phyloP scores from a whole-genome alignment of 331 rosid species.

The Malus hybrid region DNA sequence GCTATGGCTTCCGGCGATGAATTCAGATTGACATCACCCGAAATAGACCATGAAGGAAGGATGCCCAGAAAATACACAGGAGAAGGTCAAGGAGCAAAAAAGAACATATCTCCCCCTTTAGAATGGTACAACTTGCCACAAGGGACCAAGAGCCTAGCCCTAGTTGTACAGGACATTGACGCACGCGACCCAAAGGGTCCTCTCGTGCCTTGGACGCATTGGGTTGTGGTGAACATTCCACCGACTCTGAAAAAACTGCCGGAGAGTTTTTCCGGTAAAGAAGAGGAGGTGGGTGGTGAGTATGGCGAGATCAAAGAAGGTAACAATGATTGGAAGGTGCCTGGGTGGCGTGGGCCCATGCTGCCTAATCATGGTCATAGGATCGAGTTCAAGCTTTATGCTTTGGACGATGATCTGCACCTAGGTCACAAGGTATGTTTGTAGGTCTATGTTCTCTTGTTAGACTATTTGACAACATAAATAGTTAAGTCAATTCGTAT shows the following conservation, averaged over 20 bases:
- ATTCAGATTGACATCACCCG: constrained; percentile 50
- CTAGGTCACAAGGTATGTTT: constrained; percentile 59
- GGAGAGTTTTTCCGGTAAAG: constrained; percentile 68
- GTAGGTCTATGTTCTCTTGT: neutral
- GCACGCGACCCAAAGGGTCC: constrained; percentile 53
- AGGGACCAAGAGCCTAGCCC: constrained; percentile 56
- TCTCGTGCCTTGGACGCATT: constrained; percentile 61
- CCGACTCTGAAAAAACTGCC: constrained; percentile 42
- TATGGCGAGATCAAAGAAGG: constrained; percentile 54
- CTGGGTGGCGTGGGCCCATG: constrained; percentile 74
- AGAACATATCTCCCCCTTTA: constrained; percentile 65
- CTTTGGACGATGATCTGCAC: constrained; percentile 53
- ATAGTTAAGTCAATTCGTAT: too few species aligned
- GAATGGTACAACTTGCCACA: constrained; percentile 81
- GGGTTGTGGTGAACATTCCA: constrained; percentile 70
- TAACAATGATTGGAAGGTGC: constrained; percentile 45
- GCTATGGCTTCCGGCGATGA: constrained; percentile 49
- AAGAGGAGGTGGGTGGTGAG: constrained; percentile 41
- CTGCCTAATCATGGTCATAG: constrained; percentile 62
- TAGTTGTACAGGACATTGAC: constrained; percentile 70
- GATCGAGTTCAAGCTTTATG: constrained; percentile 59
- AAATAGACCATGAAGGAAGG: constrained; percentile 46
- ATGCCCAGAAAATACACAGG: constrained; percentile 53
- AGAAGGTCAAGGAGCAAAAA: constrained; percentile 73
- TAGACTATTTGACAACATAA: too few species aligned